Conservation (phyloP, 2,329 filamentous ascomycete species). For the Dactylonectria estremocensis region DNA sequence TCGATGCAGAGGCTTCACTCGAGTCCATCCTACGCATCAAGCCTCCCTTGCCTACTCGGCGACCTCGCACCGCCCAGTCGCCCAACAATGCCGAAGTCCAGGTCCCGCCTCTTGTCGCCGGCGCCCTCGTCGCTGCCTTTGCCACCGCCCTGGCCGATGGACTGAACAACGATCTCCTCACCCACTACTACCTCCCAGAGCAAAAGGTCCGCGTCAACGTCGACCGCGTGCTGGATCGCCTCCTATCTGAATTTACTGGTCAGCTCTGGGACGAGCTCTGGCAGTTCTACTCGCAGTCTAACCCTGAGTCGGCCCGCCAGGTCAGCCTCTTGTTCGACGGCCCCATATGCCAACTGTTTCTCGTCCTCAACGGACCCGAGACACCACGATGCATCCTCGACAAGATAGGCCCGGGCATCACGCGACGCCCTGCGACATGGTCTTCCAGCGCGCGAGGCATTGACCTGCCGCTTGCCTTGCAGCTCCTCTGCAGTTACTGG, state of each 20-base stretch:
- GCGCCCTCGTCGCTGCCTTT: conserved; percentile 54
- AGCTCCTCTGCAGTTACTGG: conserved; percentile 56
- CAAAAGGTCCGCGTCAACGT: conserved; percentile 53
- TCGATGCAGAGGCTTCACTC: conserved; percentile 32
- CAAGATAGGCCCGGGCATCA: conserved; percentile 54
- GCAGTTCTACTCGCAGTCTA: conserved; percentile 50
- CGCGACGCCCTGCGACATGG: conserved; percentile 52
- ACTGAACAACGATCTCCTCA: conserved; percentile 55
- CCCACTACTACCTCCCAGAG: conserved; percentile 56
- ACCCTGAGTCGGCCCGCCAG: conserved; percentile 50
- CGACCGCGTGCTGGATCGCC: conserved; percentile 55
- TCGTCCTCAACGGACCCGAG: conserved; percentile 56
- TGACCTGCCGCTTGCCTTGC: conserved; percentile 53
- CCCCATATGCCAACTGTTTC: conserved; percentile 55
- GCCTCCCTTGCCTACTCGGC: conserved; percentile 53
- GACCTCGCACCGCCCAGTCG: conserved; percentile 48
- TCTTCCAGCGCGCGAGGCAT: conserved; percentile 52
- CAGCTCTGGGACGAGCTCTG: conserved; percentile 57
- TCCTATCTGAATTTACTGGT: conserved; percentile 52
- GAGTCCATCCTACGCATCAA: conserved; percentile 44
- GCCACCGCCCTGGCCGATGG: conserved; percentile 53
- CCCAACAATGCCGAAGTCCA: conserved; percentile 52
- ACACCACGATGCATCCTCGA: conserved; percentile 54
- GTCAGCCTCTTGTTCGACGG: conserved; percentile 55
- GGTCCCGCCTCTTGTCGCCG: conserved; percentile 55